phyloP scores from a whole-genome alignment of 306 rosid species.

The Gynostemma pentaphyllum region DNA sequence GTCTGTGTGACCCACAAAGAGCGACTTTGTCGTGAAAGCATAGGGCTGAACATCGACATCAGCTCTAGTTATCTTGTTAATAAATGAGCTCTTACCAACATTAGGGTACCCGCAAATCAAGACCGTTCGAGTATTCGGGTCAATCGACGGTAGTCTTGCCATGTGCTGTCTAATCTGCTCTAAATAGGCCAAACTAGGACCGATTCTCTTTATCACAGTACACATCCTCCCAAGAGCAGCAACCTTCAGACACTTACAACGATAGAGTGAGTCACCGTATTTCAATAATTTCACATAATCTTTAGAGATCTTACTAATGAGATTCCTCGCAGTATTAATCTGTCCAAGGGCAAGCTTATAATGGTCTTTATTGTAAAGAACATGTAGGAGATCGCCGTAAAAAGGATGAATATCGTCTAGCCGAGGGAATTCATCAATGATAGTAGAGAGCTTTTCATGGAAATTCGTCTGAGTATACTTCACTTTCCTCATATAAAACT shows the following conservation, averaged over 20 bases:
- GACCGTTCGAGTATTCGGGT: constrained; percentile 63
- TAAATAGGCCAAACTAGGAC: constrained; percentile 80
- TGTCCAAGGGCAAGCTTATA: constrained; percentile 96
- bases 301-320: constrained; percentile 61
- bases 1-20: constrained; percentile 83
- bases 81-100: constrained; percentile 88
- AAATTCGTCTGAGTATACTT: constrained; percentile 67
- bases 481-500: constrained; percentile 80
- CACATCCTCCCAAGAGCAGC: constrained; percentile 96
- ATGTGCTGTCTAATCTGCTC: constrained; percentile 87
- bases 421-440: constrained; percentile 76
- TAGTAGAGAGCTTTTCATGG: constrained; percentile 64
- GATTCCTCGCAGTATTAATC: constrained; percentile 74
- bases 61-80: constrained; percentile 83
- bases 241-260: constrained; percentile 72
- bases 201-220: constrained; percentile 73
- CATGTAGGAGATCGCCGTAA: constrained; percentile 76
- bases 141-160: constrained; percentile 89
- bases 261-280: constrained; percentile 74
- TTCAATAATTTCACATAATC: constrained; percentile 72
- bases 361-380: constrained; percentile 83
- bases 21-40: constrained; percentile 86
- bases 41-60: constrained; percentile 90
- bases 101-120: constrained; percentile 88
- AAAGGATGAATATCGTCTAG: constrained; percentile 74